These are phyloP conservation scores for Neofusicoccum cordaticola DNA, from an alignment of 2,329 filamentous ascomycete genomes.

Conservation along the genomic window DNA sequence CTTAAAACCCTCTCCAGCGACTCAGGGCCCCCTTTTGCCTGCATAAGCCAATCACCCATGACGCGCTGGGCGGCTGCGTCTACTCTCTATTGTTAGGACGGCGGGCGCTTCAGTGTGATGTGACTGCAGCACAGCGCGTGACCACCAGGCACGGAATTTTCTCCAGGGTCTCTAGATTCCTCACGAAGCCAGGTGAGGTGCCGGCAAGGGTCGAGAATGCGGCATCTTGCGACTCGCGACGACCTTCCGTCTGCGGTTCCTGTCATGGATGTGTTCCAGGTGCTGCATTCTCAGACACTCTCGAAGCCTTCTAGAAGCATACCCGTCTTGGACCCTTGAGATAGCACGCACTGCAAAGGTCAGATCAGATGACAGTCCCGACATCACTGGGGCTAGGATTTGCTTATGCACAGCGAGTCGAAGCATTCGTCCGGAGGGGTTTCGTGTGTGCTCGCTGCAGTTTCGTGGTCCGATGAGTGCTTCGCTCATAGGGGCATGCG, in stretches of 20 bases:
- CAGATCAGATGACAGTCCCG: background rate
- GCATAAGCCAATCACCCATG: constrained; percentile 6
- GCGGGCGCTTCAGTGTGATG: background rate
- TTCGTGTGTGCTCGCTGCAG: background rate
- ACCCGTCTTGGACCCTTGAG: background rate
- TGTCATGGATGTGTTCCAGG: background rate
- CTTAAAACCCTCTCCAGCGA: background rate
- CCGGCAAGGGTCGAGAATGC: background rate
- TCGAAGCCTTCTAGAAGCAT: background rate
- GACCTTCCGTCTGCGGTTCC: background rate
- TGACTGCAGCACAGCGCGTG: background rate
- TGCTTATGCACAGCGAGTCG: too few species aligned
- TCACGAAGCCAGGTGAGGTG: too few species aligned
- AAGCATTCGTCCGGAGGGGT: background rate
- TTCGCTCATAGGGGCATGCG: too few species aligned
- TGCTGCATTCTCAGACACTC: background rate
- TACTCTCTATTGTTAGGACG: background rate
- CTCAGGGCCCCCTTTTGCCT: constrained; percentile 7
- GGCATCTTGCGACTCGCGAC: background rate
- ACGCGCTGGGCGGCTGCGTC: background rate
- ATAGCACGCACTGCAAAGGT: background rate
- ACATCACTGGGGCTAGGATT: background rate
- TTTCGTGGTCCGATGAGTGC: background rate
- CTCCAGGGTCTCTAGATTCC: background rate
- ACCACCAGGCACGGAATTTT: background rate